Base-by-base conservation (phyloP, 208 protist genomes). In the Trypanosoma vivax region DNA sequence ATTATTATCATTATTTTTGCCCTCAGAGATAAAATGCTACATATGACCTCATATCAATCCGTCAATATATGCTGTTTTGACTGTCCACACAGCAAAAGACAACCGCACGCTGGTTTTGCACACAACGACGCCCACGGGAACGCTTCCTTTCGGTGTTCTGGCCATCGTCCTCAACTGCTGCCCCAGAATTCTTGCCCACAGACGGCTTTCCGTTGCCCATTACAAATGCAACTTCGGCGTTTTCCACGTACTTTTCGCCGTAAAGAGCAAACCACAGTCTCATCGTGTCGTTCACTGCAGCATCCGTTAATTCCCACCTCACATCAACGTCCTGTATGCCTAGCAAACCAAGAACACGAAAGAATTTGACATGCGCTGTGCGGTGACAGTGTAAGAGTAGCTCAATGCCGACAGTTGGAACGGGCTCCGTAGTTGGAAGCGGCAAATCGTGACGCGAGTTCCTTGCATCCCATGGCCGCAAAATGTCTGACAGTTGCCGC, bases 351-450 rank as follows among this genome's bases (percentile, higher is more conserved):
- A 94, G 60, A 6, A 72, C 76, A 58, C 89, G 79, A 53, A 75
- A 86, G 46, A 90, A 94, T 60, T 86, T 87, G 13, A 84, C 53
- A 45, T 90, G 86, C 6, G 68, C 62, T 16, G 80, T 90, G 34
- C 86, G 82, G 54, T 94, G 86, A 13, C 65, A 72, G 53, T 88
- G 69, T 10, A 94, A 65, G 34, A 94, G 70, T 27, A 90, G 67
- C 27, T 60, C 55, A 40, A 94, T 72, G 31, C 80, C 83, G 34
- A 89, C 67, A 0, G 82, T 94, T 3, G 86, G 86, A 21, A 94
- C 68, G 3, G 82, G 86, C 27, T 68, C 65, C 14, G 40, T 48
- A 11, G 25, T 58, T 9, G 49, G 43, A 14, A 65, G 51, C 38
- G 29, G 48, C 4, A 77, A 46, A 25, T 56, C 48, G 41, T 65